Conservation (phyloP, 306 rosid species). For the Pyrus pyrifolia region DNA sequence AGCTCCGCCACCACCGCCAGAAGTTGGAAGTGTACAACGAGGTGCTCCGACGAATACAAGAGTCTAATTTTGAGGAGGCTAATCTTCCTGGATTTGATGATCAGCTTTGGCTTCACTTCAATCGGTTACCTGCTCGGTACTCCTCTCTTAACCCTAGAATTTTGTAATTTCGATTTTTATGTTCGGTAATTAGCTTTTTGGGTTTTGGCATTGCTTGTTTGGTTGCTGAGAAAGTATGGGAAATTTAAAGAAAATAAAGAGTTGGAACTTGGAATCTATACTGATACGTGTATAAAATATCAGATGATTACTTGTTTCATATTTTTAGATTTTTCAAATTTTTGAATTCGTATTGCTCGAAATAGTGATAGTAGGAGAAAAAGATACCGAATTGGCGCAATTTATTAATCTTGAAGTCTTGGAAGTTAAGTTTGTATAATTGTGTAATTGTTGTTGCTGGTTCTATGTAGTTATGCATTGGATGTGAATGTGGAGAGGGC, state of each 20-base stretch:
- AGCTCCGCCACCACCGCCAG: constrained; percentile 58
- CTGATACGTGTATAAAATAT: background rate
- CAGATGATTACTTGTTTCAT: background rate
- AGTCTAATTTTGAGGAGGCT: constrained; percentile 57
- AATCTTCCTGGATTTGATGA: constrained; percentile 83
- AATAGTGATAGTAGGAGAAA: background rate
- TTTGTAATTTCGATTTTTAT: background rate
- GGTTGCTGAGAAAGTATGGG: background rate
- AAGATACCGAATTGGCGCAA: background rate
- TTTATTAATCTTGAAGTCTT: background rate
- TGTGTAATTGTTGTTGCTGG: constrained; percentile 26
- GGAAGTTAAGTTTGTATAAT: background rate
- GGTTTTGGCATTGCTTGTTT: background rate
- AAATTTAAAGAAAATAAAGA: background rate
- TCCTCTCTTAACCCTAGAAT: constrained; percentile 6
- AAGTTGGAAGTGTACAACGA: constrained; percentile 80
- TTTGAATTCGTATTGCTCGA: background rate
- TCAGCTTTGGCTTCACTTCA: constrained; percentile 91
- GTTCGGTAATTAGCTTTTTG: background rate
- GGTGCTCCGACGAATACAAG: constrained; percentile 80
- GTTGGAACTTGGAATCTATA: background rate
- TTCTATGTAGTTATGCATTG: constrained; percentile 69
- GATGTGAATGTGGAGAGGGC: constrained; percentile 99
- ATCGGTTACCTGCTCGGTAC: constrained; percentile 91
- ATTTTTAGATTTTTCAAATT: background rate